Percentiles rank a stretch among this genome's conserved stretches.
phyloP scores from a whole-genome alignment of 2,329 filamentous ascomycete species.

The Aspergillus ruber region DNA sequence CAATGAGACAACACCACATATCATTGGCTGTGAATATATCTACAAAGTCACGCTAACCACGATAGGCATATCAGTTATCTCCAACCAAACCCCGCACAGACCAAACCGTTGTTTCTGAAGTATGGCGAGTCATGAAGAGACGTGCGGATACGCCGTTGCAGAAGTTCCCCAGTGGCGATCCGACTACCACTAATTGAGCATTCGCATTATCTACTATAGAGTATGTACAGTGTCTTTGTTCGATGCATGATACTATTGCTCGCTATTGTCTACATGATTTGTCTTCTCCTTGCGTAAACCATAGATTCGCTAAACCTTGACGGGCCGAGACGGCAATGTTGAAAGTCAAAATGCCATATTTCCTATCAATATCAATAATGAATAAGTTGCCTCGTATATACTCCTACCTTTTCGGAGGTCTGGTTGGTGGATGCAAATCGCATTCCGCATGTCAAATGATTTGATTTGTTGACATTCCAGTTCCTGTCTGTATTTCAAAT shows the following conservation, averaged over 20 bases:
- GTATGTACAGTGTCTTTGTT: not conserved
- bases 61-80: not conserved
- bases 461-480: not conserved
- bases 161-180: not conserved
- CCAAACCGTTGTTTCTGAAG: not conserved
- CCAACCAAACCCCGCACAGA: not conserved
- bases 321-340: constrained; percentile 28
- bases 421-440: not conserved
- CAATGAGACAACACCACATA: not conserved
- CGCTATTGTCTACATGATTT: not conserved
- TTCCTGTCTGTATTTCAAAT: constrained; percentile 5
- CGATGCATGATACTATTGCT: not conserved
- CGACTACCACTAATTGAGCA: not conserved
- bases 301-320: constrained; percentile 29
- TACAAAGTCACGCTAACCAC: not conserved
- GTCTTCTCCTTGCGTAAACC: constrained; percentile 25
- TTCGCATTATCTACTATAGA: too few relatives aligned
- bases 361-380: not conserved
- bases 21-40: not conserved
- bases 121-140: not conserved
- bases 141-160: not conserved
- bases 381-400: not conserved
- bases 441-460: not conserved
- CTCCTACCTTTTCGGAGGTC: not conserved
- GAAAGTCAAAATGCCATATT: not conserved